Evolutionary conservation across 306 rosid species (phyloP), one percentile per base, ranked within the genome.

Genomic region (Trifolium fragiferum): DNA sequence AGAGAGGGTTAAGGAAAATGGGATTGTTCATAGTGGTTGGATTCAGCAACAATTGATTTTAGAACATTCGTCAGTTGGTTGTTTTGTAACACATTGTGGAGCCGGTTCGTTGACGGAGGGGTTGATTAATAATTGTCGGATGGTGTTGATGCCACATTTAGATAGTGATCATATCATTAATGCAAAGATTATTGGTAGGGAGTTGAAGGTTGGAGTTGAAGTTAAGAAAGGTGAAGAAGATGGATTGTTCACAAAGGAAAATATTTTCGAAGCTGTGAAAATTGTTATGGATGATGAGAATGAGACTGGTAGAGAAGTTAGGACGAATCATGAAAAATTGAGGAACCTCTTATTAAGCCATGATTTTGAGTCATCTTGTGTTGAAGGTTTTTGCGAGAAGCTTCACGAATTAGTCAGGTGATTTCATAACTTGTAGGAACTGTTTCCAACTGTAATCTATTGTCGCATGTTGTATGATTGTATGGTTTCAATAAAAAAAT

Each of bases 71-170:
- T 85, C 87, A 1, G 76, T 87, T 2, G 94, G 91, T 19, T 89
- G 90, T 84, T 87, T 86, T 30, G 55, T 89, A 6, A 87, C 91
- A 2, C 93, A 89, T 60, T 81, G 89, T 47, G 94, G 91, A 0
- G 70, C 88, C 0, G 90, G 87, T 46, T 87, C 91, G 4, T 30
- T 85, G 18, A 40, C 74, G 2, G 90, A 89, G 81, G 90, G 79
- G 6, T 8, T 85, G 9, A 58, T 80, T 44, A 85, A 47, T 9
- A 47, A 74, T 53, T 85, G 89, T 38, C 80, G 68, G 68, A 43
- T 76, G 12, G 75, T 76, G 50, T 49, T 89, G 46, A 6, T 87
- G 5, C 91, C 94, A 7, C 66, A 63, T 0, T 15, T 80, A 3
- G 79, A n/a, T 11, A 32, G 64, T 25, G 91, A 89, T 63, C 89